Evolutionary conservation across 2,329 filamentous ascomycete genomes (phyloP).

Genomic region (Sporothrix inflata): DNA sequence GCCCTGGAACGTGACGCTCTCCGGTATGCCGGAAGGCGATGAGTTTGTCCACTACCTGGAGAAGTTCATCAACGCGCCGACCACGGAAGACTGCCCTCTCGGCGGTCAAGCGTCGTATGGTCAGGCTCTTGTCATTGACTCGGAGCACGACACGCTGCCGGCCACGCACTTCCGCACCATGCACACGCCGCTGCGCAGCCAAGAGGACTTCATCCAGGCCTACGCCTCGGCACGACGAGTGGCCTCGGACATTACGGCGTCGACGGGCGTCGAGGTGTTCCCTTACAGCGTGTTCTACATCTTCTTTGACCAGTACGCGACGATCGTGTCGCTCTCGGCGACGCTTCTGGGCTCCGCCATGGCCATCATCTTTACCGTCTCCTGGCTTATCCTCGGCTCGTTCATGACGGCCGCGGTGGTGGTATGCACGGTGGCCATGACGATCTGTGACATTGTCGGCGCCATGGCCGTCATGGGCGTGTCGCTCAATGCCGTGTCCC

Average conservation of each 20-base stretch:
- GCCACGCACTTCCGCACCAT: slow-evolving; percentile 91
- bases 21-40: slow-evolving; percentile 89
- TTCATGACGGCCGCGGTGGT: slow-evolving; percentile 80
- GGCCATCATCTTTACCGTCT: slow-evolving; percentile 81
- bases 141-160: slow-evolving; percentile 66
- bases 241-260: slow-evolving; percentile 70
- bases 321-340: slow-evolving; percentile 78
- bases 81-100: slow-evolving; percentile 81
- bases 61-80: slow-evolving; percentile 80
- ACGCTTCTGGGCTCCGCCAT: slow-evolving; percentile 81
- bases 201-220: slow-evolving; percentile 89
- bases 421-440: slow-evolving; percentile 88
- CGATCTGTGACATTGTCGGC: slow-evolving; percentile 88
- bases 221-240: slow-evolving; percentile 90
- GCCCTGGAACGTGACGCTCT: slow-evolving; percentile 85
- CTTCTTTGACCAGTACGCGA: slow-evolving; percentile 96
- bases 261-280: slow-evolving; percentile 82
- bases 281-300: slow-evolving; percentile 98
- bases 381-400: slow-evolving; percentile 80
- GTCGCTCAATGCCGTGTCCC: slow-evolving; percentile 89
- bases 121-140: slow-evolving; percentile 78
- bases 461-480: slow-evolving; percentile 90
- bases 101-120: slow-evolving; percentile 88
- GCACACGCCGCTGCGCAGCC: slow-evolving; percentile 83
- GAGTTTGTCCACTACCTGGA: slow-evolving; percentile 87